Conservation (phyloP, 306 rosid species). For the Gastrolobium villosum region DNA sequence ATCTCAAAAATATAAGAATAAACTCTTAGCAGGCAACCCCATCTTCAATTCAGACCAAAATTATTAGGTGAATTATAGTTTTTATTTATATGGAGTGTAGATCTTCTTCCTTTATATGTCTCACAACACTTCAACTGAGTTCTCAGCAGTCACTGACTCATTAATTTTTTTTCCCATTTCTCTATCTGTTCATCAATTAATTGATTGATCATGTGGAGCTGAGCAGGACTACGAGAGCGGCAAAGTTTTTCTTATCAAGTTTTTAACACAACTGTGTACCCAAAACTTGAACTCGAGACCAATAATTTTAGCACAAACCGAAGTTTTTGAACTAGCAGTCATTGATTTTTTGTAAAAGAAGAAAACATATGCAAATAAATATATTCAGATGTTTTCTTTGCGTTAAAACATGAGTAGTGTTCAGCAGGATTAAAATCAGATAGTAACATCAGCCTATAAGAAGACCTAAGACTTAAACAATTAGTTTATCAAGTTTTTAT, state of each 20-base stretch:
- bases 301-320: too few relatives aligned
- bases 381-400: conserved; percentile 4
- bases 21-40: conserved; percentile 13
- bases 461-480: not conserved
- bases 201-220: too few relatives aligned
- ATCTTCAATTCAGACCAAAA: conserved; percentile 9
- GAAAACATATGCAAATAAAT: not conserved
- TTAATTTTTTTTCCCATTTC: not conserved
- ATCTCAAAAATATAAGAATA: conserved; percentile 42
- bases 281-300: too few relatives aligned
- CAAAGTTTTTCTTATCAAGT: too few relatives aligned
- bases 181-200: too few relatives aligned
- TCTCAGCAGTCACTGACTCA: not conserved
- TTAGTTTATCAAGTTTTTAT: conserved; percentile 17
- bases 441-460: conserved; percentile 2
- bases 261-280: too few relatives aligned
- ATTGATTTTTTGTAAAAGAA: not conserved
- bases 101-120: not conserved
- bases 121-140: not conserved
- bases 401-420: not conserved
- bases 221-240: too few relatives aligned
- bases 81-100: not conserved
- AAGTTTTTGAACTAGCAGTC: not conserved
- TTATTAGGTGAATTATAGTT: conserved; percentile 1
- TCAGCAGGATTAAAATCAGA: not conserved